phyloP scores from a whole-genome alignment of 495 filamentous ascomycete species.

The Niebla homalea region DNA sequence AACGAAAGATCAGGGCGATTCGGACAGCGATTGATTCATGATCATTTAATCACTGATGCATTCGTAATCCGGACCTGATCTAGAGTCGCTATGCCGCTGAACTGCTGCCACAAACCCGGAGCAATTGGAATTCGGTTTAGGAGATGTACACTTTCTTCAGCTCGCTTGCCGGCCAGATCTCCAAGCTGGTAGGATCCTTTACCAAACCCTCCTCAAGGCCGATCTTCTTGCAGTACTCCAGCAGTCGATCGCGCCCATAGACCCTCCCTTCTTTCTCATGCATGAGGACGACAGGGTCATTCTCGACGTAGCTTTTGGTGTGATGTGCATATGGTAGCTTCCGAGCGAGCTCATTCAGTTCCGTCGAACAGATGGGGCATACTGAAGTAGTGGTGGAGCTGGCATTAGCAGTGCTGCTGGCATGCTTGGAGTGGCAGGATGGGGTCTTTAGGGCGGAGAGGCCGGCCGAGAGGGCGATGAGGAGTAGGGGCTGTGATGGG shows the following conservation, averaged over 20 bases:
- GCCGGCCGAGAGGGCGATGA: slow-evolving; percentile 82
- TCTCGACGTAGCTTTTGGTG: slow-evolving; percentile 80
- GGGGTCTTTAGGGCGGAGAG: slow-evolving; percentile 93
- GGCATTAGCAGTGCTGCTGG: slow-evolving; percentile 44
- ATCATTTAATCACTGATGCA: not conserved
- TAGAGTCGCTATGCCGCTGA: not conserved
- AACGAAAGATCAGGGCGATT: slow-evolving; percentile 33
- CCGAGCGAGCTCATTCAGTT: slow-evolving; percentile 80
- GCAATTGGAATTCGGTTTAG: slow-evolving; percentile 1
- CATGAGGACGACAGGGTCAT: slow-evolving; percentile 72
- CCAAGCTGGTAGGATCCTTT: slow-evolving; percentile 70
- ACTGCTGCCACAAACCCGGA: not conserved
- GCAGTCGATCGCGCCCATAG: slow-evolving; percentile 63
- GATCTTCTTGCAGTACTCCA: slow-evolving; percentile 63
- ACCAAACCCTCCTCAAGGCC: slow-evolving; percentile 49
- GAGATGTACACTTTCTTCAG: slow-evolving; percentile 88
- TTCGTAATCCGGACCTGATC: too few species aligned
- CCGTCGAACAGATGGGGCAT: slow-evolving; percentile 90
- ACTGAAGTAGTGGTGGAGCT: slow-evolving; percentile 49
- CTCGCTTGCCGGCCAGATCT: slow-evolving; percentile 43
- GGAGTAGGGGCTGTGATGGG: slow-evolving; percentile 69
- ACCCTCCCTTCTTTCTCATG: slow-evolving; percentile 51
- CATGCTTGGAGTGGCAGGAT: slow-evolving; percentile 65
- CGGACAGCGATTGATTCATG: slow-evolving; percentile 22
- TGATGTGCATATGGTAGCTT: slow-evolving; percentile 90